Evolutionary conservation across 2,329 filamentous ascomycete genomes (phyloP).

Genomic region (Pseudocercospora fijiensis): DNA sequence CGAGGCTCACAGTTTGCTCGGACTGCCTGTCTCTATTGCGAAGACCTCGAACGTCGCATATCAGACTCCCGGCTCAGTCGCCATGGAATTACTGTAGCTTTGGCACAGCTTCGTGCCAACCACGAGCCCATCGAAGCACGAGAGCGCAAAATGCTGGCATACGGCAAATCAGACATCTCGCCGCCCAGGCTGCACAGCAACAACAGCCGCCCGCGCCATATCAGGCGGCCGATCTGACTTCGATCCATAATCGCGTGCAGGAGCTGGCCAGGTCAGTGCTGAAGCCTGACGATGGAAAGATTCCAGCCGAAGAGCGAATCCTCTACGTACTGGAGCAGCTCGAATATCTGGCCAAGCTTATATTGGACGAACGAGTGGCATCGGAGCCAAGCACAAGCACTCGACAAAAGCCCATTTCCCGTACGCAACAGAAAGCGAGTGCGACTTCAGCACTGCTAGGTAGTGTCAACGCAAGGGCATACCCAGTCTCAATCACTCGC

Average conservation of each 20-base stretch:
- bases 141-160: background rate
- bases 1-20: constrained; percentile 1
- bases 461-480: constrained; percentile 41
- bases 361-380: constrained; percentile 27
- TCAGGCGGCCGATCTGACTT: constrained; percentile 18
- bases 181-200: constrained; percentile 4
- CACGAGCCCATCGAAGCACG: background rate
- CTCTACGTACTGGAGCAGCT: constrained; percentile 38
- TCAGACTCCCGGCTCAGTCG: too few species aligned
- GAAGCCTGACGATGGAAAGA: constrained; percentile 25
- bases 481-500: constrained; percentile 38
- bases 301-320: constrained; percentile 35
- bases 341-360: constrained; percentile 29
- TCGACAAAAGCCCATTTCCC: constrained; percentile 7
- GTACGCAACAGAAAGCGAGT: constrained; percentile 31
- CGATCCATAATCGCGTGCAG: constrained; percentile 31
- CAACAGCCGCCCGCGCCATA: constrained; percentile 10
- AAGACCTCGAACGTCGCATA: background rate
- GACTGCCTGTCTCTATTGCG: background rate
- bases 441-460: constrained; percentile 58
- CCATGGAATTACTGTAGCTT: background rate
- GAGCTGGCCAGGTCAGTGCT: constrained; percentile 32
- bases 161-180: constrained; percentile 7
- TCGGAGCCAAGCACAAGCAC: constrained; percentile 8
- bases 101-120: background rate